Base-by-base conservation (phyloP, 78 protist genomes). In the Mantamonas sphyraenae region DNA sequence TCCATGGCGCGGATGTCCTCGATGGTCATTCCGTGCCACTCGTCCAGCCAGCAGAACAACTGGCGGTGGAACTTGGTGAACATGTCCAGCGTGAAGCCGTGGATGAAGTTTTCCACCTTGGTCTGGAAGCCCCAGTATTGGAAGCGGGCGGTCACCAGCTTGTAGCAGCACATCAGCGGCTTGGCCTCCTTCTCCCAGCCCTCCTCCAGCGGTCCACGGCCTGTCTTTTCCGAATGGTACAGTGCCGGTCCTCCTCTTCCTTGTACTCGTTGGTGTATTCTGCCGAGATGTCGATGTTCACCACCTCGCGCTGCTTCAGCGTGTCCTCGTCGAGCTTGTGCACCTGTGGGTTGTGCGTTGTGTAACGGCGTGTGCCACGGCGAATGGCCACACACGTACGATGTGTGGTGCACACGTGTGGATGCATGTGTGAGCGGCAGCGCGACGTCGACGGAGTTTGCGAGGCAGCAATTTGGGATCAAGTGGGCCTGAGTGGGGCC, bases 1-100 rank as follows among this genome's bases (percentile, higher is more conserved):
- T 89, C 94, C 55, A 77, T 34, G 20, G 37, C 69, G 45, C 90
- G 67, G 68, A 89, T 70, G 31, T 82, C 83, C 10, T 17, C 75
- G 82, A 85, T 82, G 34, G 83, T 74, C 79, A 84, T 24, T 17
- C 83, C 86, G 62, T 40, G 57, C 86, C 86, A 89, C 58, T 86
- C 81, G 79, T 89, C 94, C 64, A 85, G 65, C 90, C 89, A 85
- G 76, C 89, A 85, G 70, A 84, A 77, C 43, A 71, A 68, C 63
- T 89, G 86, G 30, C 90, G 70, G 80, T 89, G 94, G 61, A 58
- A 57, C 39, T 63, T 16, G 43, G 24, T 9, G 55, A 47, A 47
- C 53, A 47, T 47, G 28, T 47, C 68, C 51, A n/a, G 65, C 37
- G 14, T 10, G 51, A 51, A 55, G 64, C 40, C 72, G 68, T 75